Conservation (phyloP, 1,284 basidiomycete species). For the Rhodotorula sp. region DNA sequence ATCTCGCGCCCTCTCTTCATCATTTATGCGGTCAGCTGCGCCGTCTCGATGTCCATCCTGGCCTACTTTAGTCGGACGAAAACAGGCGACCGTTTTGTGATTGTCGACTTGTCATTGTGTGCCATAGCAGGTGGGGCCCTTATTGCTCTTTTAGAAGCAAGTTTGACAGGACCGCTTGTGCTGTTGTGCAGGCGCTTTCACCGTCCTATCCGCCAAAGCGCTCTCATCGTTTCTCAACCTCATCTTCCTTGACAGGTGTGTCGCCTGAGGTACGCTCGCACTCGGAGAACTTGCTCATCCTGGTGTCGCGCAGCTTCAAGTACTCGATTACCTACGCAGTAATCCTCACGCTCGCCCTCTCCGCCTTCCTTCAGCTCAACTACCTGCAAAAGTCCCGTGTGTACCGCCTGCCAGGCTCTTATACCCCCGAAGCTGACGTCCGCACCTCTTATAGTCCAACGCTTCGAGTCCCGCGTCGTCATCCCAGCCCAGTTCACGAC, state of each 20-base stretch:
- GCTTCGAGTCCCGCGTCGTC: slow-evolving; percentile 83
- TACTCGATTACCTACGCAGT: slow-evolving; percentile 46
- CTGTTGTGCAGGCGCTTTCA: slow-evolving; percentile 71
- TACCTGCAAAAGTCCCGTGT: slow-evolving; percentile 69
- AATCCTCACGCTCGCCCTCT: slow-evolving; percentile 66
- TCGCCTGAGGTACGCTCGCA: slow-evolving; percentile 54
- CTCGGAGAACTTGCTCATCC: slow-evolving; percentile 49
- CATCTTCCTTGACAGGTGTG: slow-evolving; percentile 65
- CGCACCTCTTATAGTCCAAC: slow-evolving; percentile 59
- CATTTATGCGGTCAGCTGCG: slow-evolving; percentile 66
- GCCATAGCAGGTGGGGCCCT: slow-evolving; percentile 69
- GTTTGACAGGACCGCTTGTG: neutral
- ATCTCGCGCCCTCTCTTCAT: slow-evolving; percentile 70
- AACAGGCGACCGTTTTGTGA: slow-evolving; percentile 67
- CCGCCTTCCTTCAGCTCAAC: slow-evolving; percentile 84
- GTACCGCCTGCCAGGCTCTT: slow-evolving; percentile 27
- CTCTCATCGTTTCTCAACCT: slow-evolving; percentile 78
- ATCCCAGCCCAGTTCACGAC: slow-evolving; percentile 94
- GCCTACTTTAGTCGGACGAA: slow-evolving; percentile 58
- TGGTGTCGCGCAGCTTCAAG: slow-evolving; percentile 28
- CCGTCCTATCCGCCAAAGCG: slow-evolving; percentile 90
- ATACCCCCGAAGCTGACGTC: slow-evolving; percentile 38
- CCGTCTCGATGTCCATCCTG: slow-evolving; percentile 50
- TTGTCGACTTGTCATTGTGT: slow-evolving; percentile 84
- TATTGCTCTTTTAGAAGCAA: neutral